Conservation (phyloP, 495 filamentous ascomycete species). For the Ascobolus immersus region DNA sequence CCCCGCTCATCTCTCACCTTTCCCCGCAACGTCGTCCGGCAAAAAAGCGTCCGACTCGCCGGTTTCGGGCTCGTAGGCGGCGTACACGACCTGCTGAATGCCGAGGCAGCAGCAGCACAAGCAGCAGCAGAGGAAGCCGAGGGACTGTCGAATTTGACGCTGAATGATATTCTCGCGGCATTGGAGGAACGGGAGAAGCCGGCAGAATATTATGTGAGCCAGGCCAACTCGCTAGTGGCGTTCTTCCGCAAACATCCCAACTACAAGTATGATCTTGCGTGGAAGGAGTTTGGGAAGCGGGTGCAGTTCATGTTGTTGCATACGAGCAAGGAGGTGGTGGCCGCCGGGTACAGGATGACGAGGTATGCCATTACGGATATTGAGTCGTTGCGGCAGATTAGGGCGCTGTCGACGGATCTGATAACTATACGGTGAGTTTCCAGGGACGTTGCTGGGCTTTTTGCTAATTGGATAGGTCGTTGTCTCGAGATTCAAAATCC, state of each 20-base stretch:
- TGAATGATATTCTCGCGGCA: conserved; percentile 67
- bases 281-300: conserved; percentile 75
- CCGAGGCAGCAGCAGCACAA: conserved; percentile 32
- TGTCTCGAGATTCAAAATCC: conserved; percentile 84
- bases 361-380: conserved; percentile 86
- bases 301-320: conserved; percentile 89
- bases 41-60: conserved; percentile 35
- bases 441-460: not conserved
- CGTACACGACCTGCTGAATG: conserved; percentile 4
- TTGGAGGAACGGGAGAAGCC: conserved; percentile 66
- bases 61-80: conserved; percentile 37
- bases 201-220: conserved; percentile 80
- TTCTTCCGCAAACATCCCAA: conserved; percentile 81
- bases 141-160: conserved; percentile 32
- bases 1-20: conserved; percentile 23
- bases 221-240: conserved; percentile 72
- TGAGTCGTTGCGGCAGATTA: conserved; percentile 65
- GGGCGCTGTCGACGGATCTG: conserved; percentile 67
- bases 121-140: conserved; percentile 29
- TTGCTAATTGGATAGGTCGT: no score
- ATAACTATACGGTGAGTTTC: conserved; percentile 52
- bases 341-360: conserved; percentile 76
- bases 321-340: conserved; percentile 83
- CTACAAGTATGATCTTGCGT: conserved; percentile 82
- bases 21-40: conserved; percentile 22